phyloP scores from a whole-genome alignment of 371 early-diverging fungal species.

The Rhizopus arrhizus region DNA sequence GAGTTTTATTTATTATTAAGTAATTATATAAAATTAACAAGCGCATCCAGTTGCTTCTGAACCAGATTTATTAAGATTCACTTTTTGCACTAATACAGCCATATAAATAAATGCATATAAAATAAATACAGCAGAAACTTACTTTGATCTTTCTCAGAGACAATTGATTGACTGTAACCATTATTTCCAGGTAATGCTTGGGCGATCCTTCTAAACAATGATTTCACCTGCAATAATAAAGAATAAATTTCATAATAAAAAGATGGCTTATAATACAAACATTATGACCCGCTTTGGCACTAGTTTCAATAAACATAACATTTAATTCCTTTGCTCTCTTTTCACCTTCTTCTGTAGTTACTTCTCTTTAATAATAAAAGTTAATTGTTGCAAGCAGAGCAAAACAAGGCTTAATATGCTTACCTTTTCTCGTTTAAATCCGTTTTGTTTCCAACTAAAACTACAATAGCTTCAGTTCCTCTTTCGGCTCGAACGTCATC shows the following conservation, averaged over 20 bases:
- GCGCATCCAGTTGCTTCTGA: conserved; percentile 35
- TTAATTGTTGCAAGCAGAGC: neutral
- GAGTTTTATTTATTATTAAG: neutral
- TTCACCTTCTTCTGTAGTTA: conserved; percentile 93
- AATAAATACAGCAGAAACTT: neutral
- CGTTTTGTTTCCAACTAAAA: conserved; percentile 98
- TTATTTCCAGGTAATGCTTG: conserved; percentile 91
- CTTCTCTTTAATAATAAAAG: conserved; percentile 58
- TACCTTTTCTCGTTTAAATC: conserved; percentile 92
- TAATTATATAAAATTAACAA: conserved; percentile 17
- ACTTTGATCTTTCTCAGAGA: conserved; percentile 32
- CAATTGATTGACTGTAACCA: conserved; percentile 37
- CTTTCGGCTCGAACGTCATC: conserved; percentile 96
- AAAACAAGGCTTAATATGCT: neutral
- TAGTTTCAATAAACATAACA: conserved; percentile 95
- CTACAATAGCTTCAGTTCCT: conserved; percentile 94
- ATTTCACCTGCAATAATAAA: conserved; percentile 54
- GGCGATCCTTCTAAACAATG: conserved; percentile 91
- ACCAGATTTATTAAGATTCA: conserved; percentile 30
- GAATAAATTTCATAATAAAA: neutral
- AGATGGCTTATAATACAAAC: conserved; percentile 24
- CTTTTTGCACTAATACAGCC: conserved; percentile 30
- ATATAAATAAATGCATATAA: neutral
- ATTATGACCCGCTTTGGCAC: conserved; percentile 95
- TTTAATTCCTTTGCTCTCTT: conserved; percentile 89